Evolutionary conservation across 805 yeast genomes (phyloP).

Genomic region (Wickerhamiella bombiphila): DNA sequence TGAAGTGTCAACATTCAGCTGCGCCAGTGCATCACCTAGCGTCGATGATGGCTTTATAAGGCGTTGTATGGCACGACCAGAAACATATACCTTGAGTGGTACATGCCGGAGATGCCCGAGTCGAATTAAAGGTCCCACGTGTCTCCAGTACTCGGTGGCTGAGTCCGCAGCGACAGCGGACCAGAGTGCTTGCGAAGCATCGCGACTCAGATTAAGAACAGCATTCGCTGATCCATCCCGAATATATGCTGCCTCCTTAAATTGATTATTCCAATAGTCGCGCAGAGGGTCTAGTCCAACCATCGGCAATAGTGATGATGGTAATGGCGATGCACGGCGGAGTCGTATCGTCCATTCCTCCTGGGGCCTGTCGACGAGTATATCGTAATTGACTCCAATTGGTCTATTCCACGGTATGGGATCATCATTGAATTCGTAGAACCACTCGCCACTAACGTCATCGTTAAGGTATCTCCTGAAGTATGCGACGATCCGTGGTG

Average conservation of each 20-base stretch:
- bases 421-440: slow-evolving; percentile 6
- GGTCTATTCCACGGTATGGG: slow-evolving; percentile 15
- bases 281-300: slow-evolving; percentile 23
- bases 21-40: slow-evolving; percentile 8
- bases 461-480: slow-evolving; percentile 9
- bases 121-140: slow-evolving; percentile 14
- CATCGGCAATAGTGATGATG: slow-evolving; percentile 27
- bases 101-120: slow-evolving; percentile 13
- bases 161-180: slow-evolving; percentile 12
- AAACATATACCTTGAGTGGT: slow-evolving; percentile 22
- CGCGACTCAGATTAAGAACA: slow-evolving; percentile 61
- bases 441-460: slow-evolving; percentile 10
- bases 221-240: slow-evolving; percentile 64
- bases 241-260: slow-evolving; percentile 70
- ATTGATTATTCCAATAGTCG: slow-evolving; percentile 55
- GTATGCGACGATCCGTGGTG: slow-evolving; percentile 10
- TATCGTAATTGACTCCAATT: slow-evolving; percentile 15
- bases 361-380: background rate
- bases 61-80: background rate
- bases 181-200: slow-evolving; percentile 47
- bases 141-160: slow-evolving; percentile 19
- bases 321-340: slow-evolving; percentile 32
- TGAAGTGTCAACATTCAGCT: too few relatives aligned
- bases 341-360: slow-evolving; percentile 36
- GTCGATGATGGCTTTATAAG: slow-evolving; percentile 24